Evolutionary conservation across 2,329 filamentous ascomycete species (phyloP), one percentile per base, ranked within the genome.

Genomic region (Ceratocystis lukuohia): DNA sequence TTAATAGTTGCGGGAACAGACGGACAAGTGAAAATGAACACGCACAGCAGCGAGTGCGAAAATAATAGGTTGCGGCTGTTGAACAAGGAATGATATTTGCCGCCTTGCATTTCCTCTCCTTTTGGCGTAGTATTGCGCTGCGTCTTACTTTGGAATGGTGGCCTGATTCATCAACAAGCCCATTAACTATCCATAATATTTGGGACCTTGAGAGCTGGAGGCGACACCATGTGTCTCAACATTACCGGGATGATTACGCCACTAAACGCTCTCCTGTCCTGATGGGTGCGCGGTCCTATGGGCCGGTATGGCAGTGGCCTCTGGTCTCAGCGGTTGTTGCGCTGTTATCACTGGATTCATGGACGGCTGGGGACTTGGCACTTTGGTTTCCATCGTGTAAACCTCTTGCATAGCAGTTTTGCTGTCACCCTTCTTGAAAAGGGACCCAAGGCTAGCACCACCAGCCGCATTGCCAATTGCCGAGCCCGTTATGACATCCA

Each of bases 381-480:
- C 56, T 37, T 59, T 59, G 56, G 28, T 59, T 30, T 59, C 56
- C 1, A 12, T 59, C 17, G 7, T 33, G 56, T 59, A 59, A 37
- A 59, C 56, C 5, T 59, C 56, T 33, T 59, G 56, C 56, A 59
- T 33, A 5, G 15, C 25, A n/a, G 28, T 59, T 59, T 59, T 59
- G 30, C 56, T 59, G 28, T 59, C 56, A 25, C 56, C 33, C 56
- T 37, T 59, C n/a, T 59, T 59, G 56, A 59, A 59, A 33, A 59
- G 30, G 17, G 56, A 37, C 5, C 56, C 56, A 33, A 59, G 10
- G 33, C 56, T 59, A 3, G 28, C 56, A 10, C 56, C 56, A 30
- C 56, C 25, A 1, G 56, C 28, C 37, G 12, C 28, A 37, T 59
- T 59, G 25, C 56, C 17, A 25, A 37, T 30, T 5, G 56, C 30